A percentile compares a stretch with the other conserved stretches of the same genome.
phyloP scores from a whole-genome alignment of 306 rosid genomes.

The Bauhinia variegata region DNA sequence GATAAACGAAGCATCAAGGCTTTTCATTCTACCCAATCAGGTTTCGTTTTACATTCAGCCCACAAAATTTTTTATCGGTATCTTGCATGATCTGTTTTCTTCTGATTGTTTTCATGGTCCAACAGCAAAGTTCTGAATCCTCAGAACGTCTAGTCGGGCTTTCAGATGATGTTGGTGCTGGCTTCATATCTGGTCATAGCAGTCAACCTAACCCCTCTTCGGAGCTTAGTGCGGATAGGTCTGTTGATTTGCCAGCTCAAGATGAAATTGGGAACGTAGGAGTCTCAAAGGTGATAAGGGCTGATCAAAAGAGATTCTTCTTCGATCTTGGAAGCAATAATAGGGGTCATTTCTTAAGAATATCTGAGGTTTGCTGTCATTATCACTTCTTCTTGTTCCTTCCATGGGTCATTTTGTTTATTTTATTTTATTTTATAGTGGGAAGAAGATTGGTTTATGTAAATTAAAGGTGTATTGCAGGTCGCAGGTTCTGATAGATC shows the following conservation, averaged over 20 bases:
- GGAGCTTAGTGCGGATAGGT: conserved; percentile 82
- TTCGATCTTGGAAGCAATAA: conserved; percentile 98
- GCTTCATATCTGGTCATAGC: conserved; percentile 95
- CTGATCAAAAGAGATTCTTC: conserved; percentile 93
- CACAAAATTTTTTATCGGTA: conserved; percentile 6
- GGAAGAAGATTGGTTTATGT: background rate
- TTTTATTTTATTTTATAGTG: no score
- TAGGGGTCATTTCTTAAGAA: conserved; percentile 97
- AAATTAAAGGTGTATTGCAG: conserved; percentile 54
- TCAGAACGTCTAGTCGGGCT: conserved; percentile 91
- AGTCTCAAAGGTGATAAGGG: conserved; percentile 94
- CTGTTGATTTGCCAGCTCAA: conserved; percentile 82
- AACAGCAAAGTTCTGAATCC: conserved; percentile 86
- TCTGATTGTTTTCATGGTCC: conserved; percentile 42
- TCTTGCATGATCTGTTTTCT: conserved; percentile 35
- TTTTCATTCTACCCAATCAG: conserved; percentile 92
- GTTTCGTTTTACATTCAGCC: conserved; percentile 43
- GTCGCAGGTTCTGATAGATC: conserved; percentile 99
- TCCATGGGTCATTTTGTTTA: no score
- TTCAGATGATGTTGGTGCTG: conserved; percentile 99
- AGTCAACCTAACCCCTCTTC: conserved; percentile 59
- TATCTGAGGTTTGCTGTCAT: conserved; percentile 76
- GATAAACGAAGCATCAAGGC: conserved; percentile 95
- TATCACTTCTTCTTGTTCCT: conserved; percentile 4
- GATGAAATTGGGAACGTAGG: conserved; percentile 89